Percentiles rank a stretch among this genome's conserved stretches.
Evolutionary conservation across 495 filamentous ascomycete species (phyloP).

Genomic region (Polyplosphaeria fusca): DNA sequence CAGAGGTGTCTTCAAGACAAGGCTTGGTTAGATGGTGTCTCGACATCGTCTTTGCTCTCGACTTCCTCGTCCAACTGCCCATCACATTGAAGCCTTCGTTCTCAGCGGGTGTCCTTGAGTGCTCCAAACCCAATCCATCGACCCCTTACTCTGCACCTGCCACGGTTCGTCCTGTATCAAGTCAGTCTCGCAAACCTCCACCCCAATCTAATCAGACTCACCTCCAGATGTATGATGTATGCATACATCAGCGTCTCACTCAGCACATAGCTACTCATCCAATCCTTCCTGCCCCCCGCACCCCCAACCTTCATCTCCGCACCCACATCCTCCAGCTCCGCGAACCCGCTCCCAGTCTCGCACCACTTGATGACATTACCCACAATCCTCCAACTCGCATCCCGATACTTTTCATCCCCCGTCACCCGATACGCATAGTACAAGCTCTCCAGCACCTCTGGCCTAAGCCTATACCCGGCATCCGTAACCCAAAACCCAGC

Average conservation of each 20-base stretch:
- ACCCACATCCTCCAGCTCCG: slow-evolving; percentile 65
- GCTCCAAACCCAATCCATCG: slow-evolving; percentile 26
- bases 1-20: no score
- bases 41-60: no score
- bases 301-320: slow-evolving; percentile 29
- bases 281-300: slow-evolving; percentile 63
- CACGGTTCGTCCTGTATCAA: slow-evolving; percentile 11
- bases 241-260: slow-evolving; percentile 85
- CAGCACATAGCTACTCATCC: slow-evolving; percentile 85
- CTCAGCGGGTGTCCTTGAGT: slow-evolving; percentile 31
- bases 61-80: no score
- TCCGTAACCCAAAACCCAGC: slow-evolving; percentile 71
- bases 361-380: slow-evolving; percentile 62
- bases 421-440: slow-evolving; percentile 85
- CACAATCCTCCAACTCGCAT: slow-evolving; percentile 80
- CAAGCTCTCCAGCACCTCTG: slow-evolving; percentile 81
- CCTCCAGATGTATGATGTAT: slow-evolving; percentile 58
- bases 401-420: slow-evolving; percentile 51
- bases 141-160: slow-evolving; percentile 10
- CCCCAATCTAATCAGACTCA: background rate
- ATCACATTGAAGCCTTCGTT: no score
- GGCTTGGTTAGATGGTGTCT: no score
- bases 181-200: background rate
- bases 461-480: slow-evolving; percentile 65
- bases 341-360: slow-evolving; percentile 63